Conservation (phyloP, 2,329 filamentous ascomycete species). For the Colletotrichum abscissum region DNA sequence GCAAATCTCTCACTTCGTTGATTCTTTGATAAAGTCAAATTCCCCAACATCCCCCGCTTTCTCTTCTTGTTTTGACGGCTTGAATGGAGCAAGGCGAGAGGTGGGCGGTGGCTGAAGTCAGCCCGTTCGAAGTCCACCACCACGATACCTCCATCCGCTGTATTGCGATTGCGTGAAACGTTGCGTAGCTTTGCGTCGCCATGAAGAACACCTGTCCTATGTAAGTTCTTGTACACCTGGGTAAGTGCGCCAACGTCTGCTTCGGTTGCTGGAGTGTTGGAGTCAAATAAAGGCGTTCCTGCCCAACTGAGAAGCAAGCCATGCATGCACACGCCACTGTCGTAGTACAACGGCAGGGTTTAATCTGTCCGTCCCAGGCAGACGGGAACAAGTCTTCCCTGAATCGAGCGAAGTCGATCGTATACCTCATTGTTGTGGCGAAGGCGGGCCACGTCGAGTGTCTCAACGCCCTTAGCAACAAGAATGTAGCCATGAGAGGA, state of each 20-base stretch:
- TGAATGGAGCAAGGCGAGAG: no score
- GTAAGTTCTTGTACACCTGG: neutral
- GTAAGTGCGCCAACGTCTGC: slow-evolving; percentile 27
- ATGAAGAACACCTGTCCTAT: no score
- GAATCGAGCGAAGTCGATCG: slow-evolving; percentile 41
- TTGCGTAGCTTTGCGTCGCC: no score
- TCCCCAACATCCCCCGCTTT: no score
- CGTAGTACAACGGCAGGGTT: slow-evolving; percentile 43
- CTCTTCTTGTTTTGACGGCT: no score
- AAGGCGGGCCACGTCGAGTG: slow-evolving; percentile 36
- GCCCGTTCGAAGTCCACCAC: no score
- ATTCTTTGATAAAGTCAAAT: no score
- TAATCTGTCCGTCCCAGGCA: slow-evolving; percentile 47
- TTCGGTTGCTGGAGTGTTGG: slow-evolving; percentile 23
- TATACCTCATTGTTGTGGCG: slow-evolving; percentile 47
- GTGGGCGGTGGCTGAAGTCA: no score
- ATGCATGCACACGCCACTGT: slow-evolving; percentile 43
- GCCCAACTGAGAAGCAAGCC: slow-evolving; percentile 50
- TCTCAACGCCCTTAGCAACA: slow-evolving; percentile 52
- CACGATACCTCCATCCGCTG: no score
- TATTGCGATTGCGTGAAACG: no score
- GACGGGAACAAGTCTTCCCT: slow-evolving; percentile 48
- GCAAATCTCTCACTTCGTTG: no score
- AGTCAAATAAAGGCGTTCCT: slow-evolving; percentile 40
- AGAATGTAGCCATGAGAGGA: slow-evolving; percentile 49